A percentile compares a stretch with the other conserved stretches of the same genome.
Conservation (phyloP, 2,329 filamentous ascomycete genomes). For the Verticillium alfalfae region DNA sequence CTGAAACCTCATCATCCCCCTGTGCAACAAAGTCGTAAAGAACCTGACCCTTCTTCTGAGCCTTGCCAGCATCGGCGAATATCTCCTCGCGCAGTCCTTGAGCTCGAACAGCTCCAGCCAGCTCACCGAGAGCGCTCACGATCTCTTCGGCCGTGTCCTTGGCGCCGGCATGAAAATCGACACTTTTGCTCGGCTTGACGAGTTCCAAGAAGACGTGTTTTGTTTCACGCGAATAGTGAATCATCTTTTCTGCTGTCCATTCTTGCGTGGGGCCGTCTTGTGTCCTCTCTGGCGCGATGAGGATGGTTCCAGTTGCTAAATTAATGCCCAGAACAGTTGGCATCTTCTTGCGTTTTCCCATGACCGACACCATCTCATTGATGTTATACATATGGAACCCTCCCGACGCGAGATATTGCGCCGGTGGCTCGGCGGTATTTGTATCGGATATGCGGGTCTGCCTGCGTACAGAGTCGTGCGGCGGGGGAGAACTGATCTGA, state of each 20-base stretch:
- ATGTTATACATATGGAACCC: conserved; percentile 95
- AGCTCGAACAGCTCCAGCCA: conserved; percentile 80
- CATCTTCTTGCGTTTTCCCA: conserved; percentile 98
- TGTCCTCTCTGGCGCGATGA: conserved; percentile 82
- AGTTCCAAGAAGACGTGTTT: conserved; percentile 97
- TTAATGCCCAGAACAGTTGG: conserved; percentile 96
- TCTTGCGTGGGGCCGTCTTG: conserved; percentile 81
- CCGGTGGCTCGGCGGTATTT: neutral
- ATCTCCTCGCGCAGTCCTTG: conserved; percentile 82
- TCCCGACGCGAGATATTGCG: conserved; percentile 43
- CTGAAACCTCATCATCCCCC: conserved; percentile 92
- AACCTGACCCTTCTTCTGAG: conserved; percentile 77
- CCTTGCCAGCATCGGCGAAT: conserved; percentile 64
- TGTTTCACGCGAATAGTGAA: conserved; percentile 95
- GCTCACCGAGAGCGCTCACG: conserved; percentile 77
- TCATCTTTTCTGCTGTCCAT: conserved; percentile 92
- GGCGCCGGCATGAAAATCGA: conserved; percentile 94
- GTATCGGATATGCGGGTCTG: conserved; percentile 1
- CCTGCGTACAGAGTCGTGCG: conserved; percentile 15
- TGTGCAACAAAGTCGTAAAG: conserved; percentile 97
- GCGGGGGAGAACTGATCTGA: conserved; percentile 15
- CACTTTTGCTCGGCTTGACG: conserved; percentile 84
- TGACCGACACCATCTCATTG: conserved; percentile 93
- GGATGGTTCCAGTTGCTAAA: conserved; percentile 77
- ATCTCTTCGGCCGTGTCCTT: conserved; percentile 97